These are phyloP conservation scores for Bauhinia variegata DNA, from an alignment of 306 rosid genomes.

Conservation along the genomic window DNA sequence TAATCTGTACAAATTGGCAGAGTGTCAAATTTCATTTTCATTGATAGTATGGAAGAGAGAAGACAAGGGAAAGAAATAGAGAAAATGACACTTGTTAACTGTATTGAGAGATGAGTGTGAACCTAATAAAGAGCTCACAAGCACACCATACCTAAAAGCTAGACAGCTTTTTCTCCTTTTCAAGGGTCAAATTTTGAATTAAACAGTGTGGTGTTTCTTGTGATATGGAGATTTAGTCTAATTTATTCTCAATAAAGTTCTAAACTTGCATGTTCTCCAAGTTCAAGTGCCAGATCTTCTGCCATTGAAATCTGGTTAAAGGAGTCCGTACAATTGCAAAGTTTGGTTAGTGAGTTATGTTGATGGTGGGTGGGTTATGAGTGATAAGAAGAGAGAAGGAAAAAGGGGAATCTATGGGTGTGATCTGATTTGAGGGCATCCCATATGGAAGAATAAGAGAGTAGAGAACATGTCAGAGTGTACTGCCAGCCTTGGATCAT, in stretches of 20 bases:
- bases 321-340: too few species aligned
- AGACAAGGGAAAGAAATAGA: slow-evolving; percentile 17
- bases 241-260: too few species aligned
- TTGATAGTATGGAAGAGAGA: slow-evolving; percentile 1
- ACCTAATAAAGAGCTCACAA: slow-evolving; percentile 11
- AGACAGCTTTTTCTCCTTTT: neutral
- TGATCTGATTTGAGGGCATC: slow-evolving; percentile 35
- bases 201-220: too few species aligned
- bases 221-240: too few species aligned
- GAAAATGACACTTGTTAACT: neutral
- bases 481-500: slow-evolving; percentile 36
- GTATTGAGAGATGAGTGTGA: slow-evolving; percentile 14
- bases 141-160: slow-evolving; percentile 16
- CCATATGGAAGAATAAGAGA: neutral
- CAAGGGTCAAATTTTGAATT: slow-evolving; percentile 6
- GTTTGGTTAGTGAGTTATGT: too few species aligned
- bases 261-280: too few species aligned
- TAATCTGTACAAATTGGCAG: neutral
- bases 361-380: too few species aligned
- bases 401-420: slow-evolving; percentile 35
- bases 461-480: slow-evolving; percentile 17
- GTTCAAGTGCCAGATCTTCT: too few species aligned
- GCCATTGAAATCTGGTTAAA: too few species aligned
- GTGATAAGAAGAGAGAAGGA: neutral
- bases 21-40: neutral